phyloP scores from a whole-genome alignment of 2,329 filamentous ascomycete genomes.

The Calonectria hawksworthii region DNA sequence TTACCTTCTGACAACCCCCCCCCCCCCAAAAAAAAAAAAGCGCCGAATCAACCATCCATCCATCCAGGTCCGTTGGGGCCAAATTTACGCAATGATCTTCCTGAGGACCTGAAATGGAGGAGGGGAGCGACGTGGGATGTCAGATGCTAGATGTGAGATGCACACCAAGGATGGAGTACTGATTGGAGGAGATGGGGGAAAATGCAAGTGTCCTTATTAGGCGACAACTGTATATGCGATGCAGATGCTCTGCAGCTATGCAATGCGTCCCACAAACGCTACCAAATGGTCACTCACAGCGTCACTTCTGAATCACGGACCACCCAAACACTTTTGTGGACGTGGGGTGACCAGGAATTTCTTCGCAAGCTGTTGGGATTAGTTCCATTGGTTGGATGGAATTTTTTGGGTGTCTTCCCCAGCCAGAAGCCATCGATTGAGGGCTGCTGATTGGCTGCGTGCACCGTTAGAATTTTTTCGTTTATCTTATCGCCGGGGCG shows the following conservation, averaged over 20 bases:
- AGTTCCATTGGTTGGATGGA: slow-evolving; percentile 9
- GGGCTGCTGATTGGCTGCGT: neutral
- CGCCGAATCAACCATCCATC: neutral
- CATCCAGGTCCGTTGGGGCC: neutral
- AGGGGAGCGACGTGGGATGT: neutral
- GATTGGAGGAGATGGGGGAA: slow-evolving; percentile 1
- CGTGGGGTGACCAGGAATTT: slow-evolving; percentile 11
- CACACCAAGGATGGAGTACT: neutral
- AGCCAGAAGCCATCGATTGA: neutral
- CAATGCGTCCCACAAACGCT: slow-evolving; percentile 4
- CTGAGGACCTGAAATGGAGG: slow-evolving; percentile 55
- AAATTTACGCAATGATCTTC: slow-evolving; percentile 49
- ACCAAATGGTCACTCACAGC: neutral
- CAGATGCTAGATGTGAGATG: neutral
- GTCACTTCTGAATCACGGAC: slow-evolving; percentile 7
- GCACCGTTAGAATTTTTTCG: neutral
- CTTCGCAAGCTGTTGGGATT: slow-evolving; percentile 17
- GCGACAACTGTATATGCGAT: neutral
- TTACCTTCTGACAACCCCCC: neutral
- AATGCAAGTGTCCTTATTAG: neutral
- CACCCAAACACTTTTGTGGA: slow-evolving; percentile 20
- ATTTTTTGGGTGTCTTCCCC: slow-evolving; percentile 1
- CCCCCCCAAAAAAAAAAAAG: too few relatives aligned
- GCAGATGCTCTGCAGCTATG: neutral
- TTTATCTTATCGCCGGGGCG: slow-evolving; percentile 15